A percentile compares a stretch with the other conserved stretches of the same genome.
Evolutionary conservation across 83 land plant species (phyloP).

Genomic region (Diphasiastrum complanatum): DNA sequence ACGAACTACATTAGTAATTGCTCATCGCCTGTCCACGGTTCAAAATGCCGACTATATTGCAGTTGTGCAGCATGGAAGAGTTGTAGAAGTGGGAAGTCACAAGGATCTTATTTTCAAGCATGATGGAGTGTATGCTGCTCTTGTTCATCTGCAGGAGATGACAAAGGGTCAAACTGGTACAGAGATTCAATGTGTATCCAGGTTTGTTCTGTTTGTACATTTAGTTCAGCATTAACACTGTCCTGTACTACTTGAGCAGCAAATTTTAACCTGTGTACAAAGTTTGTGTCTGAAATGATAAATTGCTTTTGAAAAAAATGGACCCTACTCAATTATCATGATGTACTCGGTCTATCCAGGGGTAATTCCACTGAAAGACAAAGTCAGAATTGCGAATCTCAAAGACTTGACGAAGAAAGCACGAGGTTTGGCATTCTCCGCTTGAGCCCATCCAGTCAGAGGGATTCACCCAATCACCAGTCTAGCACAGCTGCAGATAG

Average conservation of each 20-base stretch:
- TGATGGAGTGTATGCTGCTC: slow-evolving; percentile 7
- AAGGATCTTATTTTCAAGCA: slow-evolving; percentile 9
- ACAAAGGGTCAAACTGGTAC: slow-evolving; percentile 1
- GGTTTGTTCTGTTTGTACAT: not conserved
- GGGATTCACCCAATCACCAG: slow-evolving; percentile 2
- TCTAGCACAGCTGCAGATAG: slow-evolving; percentile 27
- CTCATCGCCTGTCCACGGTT: slow-evolving; percentile 18
- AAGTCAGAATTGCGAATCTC: too few species aligned
- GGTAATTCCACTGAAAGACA: too few species aligned
- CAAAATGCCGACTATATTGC: slow-evolving; percentile 3
- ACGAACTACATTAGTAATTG: slow-evolving; percentile 12
- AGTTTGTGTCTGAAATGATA: too few species aligned
- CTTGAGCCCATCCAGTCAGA: slow-evolving; percentile 4
- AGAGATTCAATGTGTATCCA: slow-evolving; percentile 4
- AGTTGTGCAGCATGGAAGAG: slow-evolving; percentile 10
- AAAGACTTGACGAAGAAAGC: too few species aligned
- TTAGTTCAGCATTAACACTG: not conserved
- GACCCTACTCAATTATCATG: too few species aligned
- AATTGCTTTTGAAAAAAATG: too few species aligned
- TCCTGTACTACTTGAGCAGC: not conserved
- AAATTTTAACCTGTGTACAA: not conserved
- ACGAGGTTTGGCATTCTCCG: too few species aligned
- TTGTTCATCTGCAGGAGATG: slow-evolving; percentile 15
- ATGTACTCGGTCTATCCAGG: too few species aligned
- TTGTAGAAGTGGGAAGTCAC: slow-evolving; percentile 13